Conservation (phyloP, 176 grass and related monocot species). For the Oryza coarctata region DNA sequence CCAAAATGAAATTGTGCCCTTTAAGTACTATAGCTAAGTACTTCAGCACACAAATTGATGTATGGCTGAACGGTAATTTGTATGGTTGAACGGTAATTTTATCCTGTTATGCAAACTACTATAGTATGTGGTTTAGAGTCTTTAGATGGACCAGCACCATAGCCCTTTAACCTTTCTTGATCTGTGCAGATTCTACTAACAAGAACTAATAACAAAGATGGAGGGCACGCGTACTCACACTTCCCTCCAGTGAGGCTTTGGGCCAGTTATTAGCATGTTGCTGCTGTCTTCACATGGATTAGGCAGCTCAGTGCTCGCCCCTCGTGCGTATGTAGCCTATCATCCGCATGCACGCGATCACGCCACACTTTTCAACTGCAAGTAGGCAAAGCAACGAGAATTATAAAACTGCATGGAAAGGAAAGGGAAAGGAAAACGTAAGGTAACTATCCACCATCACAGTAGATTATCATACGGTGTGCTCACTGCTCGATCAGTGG, state of each 20-base stretch:
- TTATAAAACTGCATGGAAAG: constrained; percentile 1
- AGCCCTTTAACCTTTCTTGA: not conserved
- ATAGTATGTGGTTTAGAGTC: not conserved
- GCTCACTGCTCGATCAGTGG: constrained; percentile 7
- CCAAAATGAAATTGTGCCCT: not conserved
- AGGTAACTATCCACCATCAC: not conserved
- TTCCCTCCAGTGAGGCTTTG: too few species aligned
- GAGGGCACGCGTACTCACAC: not conserved
- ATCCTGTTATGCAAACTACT: not conserved
- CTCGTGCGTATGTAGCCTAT: not conserved
- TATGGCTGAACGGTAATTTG: not conserved
- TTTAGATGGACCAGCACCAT: too few species aligned
- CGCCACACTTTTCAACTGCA: constrained; percentile 1
- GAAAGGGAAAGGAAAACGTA: not conserved
- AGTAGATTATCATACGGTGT: not conserved
- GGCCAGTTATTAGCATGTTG: not conserved
- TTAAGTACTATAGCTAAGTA: too few species aligned
- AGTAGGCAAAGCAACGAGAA: not conserved
- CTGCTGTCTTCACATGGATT: not conserved
- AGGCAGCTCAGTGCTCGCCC: not conserved
- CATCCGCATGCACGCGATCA: too few species aligned
- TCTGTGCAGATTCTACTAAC: not conserved
- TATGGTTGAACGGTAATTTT: not conserved
- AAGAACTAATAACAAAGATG: not conserved
- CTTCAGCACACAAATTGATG: not conserved